Evolutionary conservation across 208 protist genomes (phyloP), one percentile per base, ranked within the genome.

Genomic region (Histomonas meleagridis): DNA sequence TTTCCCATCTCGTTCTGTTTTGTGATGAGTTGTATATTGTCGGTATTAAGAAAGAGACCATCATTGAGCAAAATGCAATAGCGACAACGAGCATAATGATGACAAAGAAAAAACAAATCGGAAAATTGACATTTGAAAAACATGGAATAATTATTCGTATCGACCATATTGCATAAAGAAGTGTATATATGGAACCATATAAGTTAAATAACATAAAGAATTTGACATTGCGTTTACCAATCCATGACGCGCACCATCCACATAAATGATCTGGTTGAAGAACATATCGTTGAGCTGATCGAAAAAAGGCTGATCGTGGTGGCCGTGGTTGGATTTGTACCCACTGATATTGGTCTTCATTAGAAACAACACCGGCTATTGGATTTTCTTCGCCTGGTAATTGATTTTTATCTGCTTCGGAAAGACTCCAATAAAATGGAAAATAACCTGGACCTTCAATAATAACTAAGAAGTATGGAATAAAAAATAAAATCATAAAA

Each of bases 341-440:
- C 46, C n/a, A 79, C 12, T 46, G 21, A 10, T 49, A 35, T 18
- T 79, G 70, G 4, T 79, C 32, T 14, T 23, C 4, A 51, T 79
- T 79, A n/a, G 70, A 79, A n/a, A 79, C 40, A 51, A 46, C 28
- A 51, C 70, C 70, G 28, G 70, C 70, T n/a, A 40, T 32, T 21
- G n/a, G n/a, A n/a, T 79, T 40, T n/a, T 79, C 21, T 32, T 46
- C 32, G 3, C 40, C 40, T 60, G 18, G 18, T 21, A 60, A 23
- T 18, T 60, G 53, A 60, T 60, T 60, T 60, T 60, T 60, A 7
- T 60, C 18, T 60, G 53, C 7, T 60, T 60, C 18, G n/a, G n/a
- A n/a, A n/a, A n/a, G n/a, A n/a, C n/a, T 49, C 10, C 40, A 79
- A 79, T 79, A 79, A 79, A 79, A 79, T n/a, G 70, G 70, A 28